Percentiles rank a stretch among this genome's conserved stretches.
phyloP scores from a whole-genome alignment of 192 early-diverging fungal species.

The Rhizophagus clarus region DNA sequence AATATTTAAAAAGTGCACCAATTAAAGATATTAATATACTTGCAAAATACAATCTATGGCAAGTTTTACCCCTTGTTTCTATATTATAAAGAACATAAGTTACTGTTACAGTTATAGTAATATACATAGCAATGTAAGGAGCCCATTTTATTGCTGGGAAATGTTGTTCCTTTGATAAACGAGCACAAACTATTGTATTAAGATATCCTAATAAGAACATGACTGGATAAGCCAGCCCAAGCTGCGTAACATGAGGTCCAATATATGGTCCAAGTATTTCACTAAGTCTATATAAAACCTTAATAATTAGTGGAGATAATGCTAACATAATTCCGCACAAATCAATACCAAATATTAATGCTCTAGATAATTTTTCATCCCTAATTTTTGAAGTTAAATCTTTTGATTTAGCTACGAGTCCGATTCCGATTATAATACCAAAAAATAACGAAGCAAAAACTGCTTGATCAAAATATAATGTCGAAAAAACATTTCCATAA shows the following conservation, averaged over 20 bases:
- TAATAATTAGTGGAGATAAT: conserved; percentile 48
- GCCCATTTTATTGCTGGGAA: conserved; percentile 38
- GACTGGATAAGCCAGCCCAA: conserved; percentile 54
- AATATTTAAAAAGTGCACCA: conserved; percentile 42
- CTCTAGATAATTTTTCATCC: conserved; percentile 37
- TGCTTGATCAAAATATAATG: conserved; percentile 47
- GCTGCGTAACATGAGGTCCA: conserved; percentile 61
- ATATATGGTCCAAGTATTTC: conserved; percentile 56
- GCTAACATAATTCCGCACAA: conserved; percentile 52
- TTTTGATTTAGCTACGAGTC: conserved; percentile 5
- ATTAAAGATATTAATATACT: conserved; percentile 39
- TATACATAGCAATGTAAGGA: conserved; percentile 40
- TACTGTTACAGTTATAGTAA: conserved; percentile 34
- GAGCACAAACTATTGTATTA: conserved; percentile 43
- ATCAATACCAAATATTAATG: conserved; percentile 52
- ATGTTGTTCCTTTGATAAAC: conserved; percentile 35
- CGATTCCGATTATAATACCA: conserved; percentile 48
- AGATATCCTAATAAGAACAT: conserved; percentile 52
- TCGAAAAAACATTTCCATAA: conserved; percentile 68
- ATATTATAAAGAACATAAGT: conserved; percentile 48
- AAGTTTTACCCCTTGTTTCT: conserved; percentile 35
- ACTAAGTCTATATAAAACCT: conserved; percentile 53
- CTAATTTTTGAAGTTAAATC: background rate
- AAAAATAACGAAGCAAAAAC: conserved; percentile 41
- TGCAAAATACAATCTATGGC: conserved; percentile 39